phyloP scores from a whole-genome alignment of 108 stramenopile species.

The Cyclotella distinguenda region DNA sequence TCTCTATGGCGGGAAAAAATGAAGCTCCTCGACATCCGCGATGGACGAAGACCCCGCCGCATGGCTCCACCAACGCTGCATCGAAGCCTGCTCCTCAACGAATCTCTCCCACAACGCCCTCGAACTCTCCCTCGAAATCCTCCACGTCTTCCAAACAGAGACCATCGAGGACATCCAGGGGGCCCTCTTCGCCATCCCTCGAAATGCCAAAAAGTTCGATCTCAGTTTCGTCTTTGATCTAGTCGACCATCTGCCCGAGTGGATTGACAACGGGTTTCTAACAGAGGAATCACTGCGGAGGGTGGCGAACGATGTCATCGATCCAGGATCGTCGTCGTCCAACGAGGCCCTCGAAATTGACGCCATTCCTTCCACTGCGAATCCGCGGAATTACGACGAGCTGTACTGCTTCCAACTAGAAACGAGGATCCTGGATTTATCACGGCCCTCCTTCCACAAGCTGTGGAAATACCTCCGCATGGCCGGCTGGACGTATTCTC shows the following conservation, averaged over 20 bases:
- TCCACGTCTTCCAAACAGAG: neutral
- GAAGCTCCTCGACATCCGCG: no score
- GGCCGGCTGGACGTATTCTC: conserved; percentile 36
- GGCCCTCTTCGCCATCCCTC: neutral
- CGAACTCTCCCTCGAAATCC: neutral
- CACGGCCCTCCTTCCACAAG: conserved; percentile 23
- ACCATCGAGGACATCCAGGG: neutral
- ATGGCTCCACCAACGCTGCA: conserved; percentile 1
- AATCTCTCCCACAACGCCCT: neutral
- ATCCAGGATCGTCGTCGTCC: neutral
- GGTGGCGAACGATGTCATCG: no score
- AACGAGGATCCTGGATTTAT: conserved; percentile 37
- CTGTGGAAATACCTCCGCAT: conserved; percentile 42
- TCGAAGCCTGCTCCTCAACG: neutral
- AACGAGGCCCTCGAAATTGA: neutral
- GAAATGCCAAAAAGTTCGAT: neutral
- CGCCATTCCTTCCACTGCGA: neutral
- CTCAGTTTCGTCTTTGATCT: no score
- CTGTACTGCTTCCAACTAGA: conserved; percentile 33
- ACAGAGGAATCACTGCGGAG: no score
- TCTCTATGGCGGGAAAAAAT: no score
- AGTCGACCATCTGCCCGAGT: no score
- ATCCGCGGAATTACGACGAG: conserved; percentile 20
- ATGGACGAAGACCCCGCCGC: neutral
- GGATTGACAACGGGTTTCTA: no score